Conservation (phyloP, 805 yeast genomes). For the Ogataea paraovalis region DNA sequence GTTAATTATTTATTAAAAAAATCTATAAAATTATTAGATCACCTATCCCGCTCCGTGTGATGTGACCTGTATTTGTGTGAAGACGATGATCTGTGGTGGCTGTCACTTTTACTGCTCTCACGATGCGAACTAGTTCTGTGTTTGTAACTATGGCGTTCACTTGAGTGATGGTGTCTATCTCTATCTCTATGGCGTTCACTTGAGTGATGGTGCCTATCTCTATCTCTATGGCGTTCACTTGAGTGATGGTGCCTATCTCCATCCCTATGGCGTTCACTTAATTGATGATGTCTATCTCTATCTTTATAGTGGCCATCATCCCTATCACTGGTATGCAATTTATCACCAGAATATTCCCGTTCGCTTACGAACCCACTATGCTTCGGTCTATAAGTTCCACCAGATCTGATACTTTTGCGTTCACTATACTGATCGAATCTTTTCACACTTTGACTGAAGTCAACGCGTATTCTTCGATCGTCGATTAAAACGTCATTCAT, state of each 20-base stretch:
- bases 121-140: no score
- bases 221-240: background rate
- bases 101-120: no score
- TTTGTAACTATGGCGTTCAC: no score
- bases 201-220: background rate
- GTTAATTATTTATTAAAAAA: background rate
- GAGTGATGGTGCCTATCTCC: background rate
- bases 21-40: no score
- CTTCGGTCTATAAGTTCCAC: no score
- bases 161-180: no score
- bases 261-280: background rate
- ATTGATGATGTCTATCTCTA: background rate
- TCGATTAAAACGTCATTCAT: conserved; percentile 63
- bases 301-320: background rate
- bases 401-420: background rate
- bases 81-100: background rate
- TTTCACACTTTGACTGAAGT: conserved; percentile 56
- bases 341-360: no score
- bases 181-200: no score
- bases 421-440: background rate
- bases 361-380: no score
- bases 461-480: conserved; percentile 61
- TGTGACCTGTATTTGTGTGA: background rate
- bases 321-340: no score
- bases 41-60: background rate